A percentile compares a stretch with the other conserved stretches of the same genome.
These are phyloP conservation scores for Meripilus lineatus DNA, from an alignment of 1,284 basidiomycete genomes.

Conservation along the genomic window DNA sequence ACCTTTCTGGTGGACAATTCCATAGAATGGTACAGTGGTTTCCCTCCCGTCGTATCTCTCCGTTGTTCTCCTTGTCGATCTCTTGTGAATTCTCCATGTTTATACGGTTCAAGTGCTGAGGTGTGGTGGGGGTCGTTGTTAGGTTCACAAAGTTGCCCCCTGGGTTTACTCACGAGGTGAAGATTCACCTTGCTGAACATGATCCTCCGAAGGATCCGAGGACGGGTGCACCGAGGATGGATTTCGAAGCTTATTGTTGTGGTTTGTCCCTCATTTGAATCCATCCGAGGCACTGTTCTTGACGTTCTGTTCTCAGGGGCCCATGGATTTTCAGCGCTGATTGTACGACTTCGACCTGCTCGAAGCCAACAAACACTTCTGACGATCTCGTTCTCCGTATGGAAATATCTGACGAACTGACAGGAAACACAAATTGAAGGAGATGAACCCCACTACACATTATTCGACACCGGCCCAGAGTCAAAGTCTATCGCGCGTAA, in stretches of 20 bases:
- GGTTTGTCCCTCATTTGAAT: conserved; percentile 42
- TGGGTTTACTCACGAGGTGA: conserved; percentile 71
- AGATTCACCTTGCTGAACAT: conserved; percentile 52
- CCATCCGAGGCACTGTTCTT: not conserved
- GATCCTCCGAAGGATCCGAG: conserved; percentile 44
- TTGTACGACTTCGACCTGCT: conserved; percentile 47
- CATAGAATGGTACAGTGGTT: conserved; percentile 78
- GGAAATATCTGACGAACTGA: too few relatives aligned
- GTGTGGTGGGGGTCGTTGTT: not conserved
- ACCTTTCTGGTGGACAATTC: conserved; percentile 74
- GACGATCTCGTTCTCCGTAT: not conserved
- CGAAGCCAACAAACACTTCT: not conserved
- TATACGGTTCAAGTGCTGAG: not conserved
- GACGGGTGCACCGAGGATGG: conserved; percentile 61
- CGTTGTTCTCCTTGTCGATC: too few relatives aligned
- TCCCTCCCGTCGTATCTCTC: too few relatives aligned
- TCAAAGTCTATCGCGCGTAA: conserved; percentile 68
- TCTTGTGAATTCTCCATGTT: not conserved
- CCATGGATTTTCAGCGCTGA: conserved; percentile 75
- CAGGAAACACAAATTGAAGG: conserved; percentile 38
- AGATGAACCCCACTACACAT: conserved; percentile 43
- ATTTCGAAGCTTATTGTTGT: conserved; percentile 76
- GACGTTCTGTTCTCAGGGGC: conserved; percentile 45
- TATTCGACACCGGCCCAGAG: conserved; percentile 83
- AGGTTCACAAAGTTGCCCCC: conserved; percentile 78